Base-by-base conservation (phyloP, 345 rosid genomes). In the Gossypium stocksii region DNA sequence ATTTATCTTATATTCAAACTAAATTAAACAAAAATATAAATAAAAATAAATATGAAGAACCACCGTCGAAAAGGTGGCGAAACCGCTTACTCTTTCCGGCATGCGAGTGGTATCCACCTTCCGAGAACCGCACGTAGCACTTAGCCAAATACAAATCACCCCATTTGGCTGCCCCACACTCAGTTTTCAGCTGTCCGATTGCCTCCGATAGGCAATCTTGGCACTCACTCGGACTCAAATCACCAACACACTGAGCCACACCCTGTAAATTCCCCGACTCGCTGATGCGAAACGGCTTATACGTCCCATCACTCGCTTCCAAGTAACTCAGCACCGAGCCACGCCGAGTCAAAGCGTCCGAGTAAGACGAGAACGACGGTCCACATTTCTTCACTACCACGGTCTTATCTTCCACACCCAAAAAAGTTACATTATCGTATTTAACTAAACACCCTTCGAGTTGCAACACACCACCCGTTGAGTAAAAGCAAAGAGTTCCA, bases 201-300 rank as follows among this genome's bases (percentile, higher is more conserved):
- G 97, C 94, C 57, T 90, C 97, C 71, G 88, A 83, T 83, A 90
- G 75, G 66, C 98, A 94, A 75, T 94, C 97, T 63, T 92, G 97
- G 67, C 98, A 94, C 80, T 90, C 86, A 9, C 70, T 85, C 9
- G 64, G 65, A 78, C 89, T 88, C 78, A 94, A 81, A 75, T 94
- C 97, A 66, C 92, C 89, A 3, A 89, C 87, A 63, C 98, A 94
- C 81, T 94, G 97, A 16, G 91, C 95, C 70, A 85, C 77, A 11
- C 87, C 97, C 68, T 77, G 81, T 17, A 87, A 27, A 9, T 72
- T 69, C 70, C 91, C 91, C 0, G 90, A 84, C 54, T 77, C 87
- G 23, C 91, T 87, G 0, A 87, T 85, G 74, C 94, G 82, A 44
- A 85, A 90, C 3, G 83, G 77, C 41, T 86, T 79, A 70, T 75